Evolutionary conservation across 2,329 filamentous ascomycete genomes (phyloP).

Genomic region (Lecanicillium sp.): DNA sequence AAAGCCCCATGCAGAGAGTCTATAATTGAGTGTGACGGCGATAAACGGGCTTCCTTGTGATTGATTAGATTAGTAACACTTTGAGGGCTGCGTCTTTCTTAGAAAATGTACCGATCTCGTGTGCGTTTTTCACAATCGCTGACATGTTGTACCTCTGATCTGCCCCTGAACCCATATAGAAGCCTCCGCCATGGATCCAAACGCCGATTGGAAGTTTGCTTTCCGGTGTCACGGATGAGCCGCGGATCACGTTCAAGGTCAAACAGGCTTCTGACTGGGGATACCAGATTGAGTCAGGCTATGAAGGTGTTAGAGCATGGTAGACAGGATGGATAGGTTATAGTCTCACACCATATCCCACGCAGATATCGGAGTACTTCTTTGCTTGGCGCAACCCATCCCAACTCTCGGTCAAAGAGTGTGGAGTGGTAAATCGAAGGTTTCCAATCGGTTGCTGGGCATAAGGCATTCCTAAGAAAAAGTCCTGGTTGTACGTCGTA

Average conservation of each 20-base stretch:
- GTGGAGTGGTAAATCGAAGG: slow-evolving; percentile 1
- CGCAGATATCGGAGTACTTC: too few species aligned
- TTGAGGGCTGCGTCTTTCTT: too few species aligned
- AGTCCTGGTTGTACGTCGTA: slow-evolving; percentile 28
- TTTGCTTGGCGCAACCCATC: too few species aligned
- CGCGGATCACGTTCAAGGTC: slow-evolving; percentile 1
- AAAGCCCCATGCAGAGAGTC: slow-evolving; percentile 1
- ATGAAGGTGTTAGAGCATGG: too few species aligned
- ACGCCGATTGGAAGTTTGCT: background rate
- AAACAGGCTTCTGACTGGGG: background rate
- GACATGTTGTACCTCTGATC: slow-evolving; percentile 1
- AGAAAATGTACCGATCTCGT: background rate
- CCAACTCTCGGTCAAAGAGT: too few species aligned
- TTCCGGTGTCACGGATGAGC: background rate
- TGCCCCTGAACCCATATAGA: slow-evolving; percentile 1
- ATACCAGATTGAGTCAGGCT: too few species aligned
- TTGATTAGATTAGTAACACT: too few species aligned
- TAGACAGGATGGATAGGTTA: too few species aligned
- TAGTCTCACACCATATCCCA: too few species aligned
- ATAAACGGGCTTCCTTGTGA: background rate
- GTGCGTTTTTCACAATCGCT: background rate
- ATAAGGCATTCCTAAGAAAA: slow-evolving; percentile 45
- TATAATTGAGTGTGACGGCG: background rate
- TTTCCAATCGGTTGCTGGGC: slow-evolving; percentile 26
- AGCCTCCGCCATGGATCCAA: slow-evolving; percentile 1